Percentiles rank a stretch among this genome's conserved stretches.
Evolutionary conservation across 2,329 filamentous ascomycete species (phyloP).

Genomic region (Ophiostoma populinum): DNA sequence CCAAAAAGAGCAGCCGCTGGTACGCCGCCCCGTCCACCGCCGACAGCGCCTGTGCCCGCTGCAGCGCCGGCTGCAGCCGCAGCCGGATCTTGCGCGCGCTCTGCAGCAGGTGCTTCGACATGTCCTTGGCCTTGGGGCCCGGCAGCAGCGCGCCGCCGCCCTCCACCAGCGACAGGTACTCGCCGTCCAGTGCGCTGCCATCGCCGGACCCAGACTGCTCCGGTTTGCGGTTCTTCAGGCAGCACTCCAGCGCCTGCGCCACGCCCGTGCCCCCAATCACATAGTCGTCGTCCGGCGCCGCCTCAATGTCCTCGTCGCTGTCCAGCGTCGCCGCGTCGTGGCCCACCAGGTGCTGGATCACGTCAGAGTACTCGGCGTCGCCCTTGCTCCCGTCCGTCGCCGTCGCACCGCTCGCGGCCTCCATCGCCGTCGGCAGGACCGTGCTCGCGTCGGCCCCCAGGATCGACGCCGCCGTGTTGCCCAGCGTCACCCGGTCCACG

Average conservation of each 20-base stretch:
- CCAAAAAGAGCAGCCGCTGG: conserved; percentile 66
- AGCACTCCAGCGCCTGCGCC: conserved; percentile 83
- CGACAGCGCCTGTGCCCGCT: conserved; percentile 50
- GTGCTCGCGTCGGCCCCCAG: conserved; percentile 23
- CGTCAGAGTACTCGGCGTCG: conserved; percentile 48
- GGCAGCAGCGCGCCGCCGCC: conserved; percentile 13
- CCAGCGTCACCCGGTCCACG: conserved; percentile 60
- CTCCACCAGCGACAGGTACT: conserved; percentile 24
- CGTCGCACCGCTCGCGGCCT: conserved; percentile 5
- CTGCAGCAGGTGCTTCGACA: conserved; percentile 77
- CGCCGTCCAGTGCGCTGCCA: no score
- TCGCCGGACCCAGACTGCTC: conserved; percentile 20
- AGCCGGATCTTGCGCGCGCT: conserved; percentile 78
- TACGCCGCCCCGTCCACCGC: conserved; percentile 57
- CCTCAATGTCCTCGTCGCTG: conserved; percentile 44
- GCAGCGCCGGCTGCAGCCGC: conserved; percentile 67
- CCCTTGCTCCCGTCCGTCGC: conserved; percentile 13
- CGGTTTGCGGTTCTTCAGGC: conserved; percentile 62
- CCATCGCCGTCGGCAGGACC: conserved; percentile 9
- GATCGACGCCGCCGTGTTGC: conserved; percentile 18
- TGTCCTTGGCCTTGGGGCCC: conserved; percentile 59
- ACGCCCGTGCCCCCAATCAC: conserved; percentile 92
- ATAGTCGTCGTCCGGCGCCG: conserved; percentile 79
- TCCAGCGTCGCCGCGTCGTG: conserved; percentile 35
- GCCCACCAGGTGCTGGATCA: conserved; percentile 74